phyloP scores from a whole-genome alignment of 148 eudicot genomes.

The Rhododendron mucronatum region DNA sequence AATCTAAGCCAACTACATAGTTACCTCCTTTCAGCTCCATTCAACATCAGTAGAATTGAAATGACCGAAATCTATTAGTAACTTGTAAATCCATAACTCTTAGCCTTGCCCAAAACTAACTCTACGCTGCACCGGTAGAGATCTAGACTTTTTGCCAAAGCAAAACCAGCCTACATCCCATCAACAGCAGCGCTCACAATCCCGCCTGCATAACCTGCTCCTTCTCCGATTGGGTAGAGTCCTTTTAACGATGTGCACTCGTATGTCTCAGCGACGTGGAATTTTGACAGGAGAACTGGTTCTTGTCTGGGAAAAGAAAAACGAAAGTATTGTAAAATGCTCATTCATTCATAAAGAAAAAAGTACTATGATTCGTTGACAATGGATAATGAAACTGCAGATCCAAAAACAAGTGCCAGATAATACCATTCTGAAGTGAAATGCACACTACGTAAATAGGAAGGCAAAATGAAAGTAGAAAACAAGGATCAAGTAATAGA shows the following conservation, averaged over 20 bases:
- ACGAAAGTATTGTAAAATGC: background rate
- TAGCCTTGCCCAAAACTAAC: slow-evolving; percentile 64
- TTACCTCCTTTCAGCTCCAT: background rate
- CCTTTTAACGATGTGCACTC: slow-evolving; percentile 89
- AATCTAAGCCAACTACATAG: background rate
- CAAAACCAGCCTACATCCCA: slow-evolving; percentile 93
- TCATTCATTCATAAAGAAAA: background rate
- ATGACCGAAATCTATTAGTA: slow-evolving; percentile 26
- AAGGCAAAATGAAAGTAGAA: background rate
- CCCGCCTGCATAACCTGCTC: slow-evolving; percentile 94
- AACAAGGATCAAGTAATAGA: background rate
- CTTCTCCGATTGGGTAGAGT: slow-evolving; percentile 94
- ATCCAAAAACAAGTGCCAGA: background rate
- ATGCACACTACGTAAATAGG: background rate
- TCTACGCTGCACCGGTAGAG: slow-evolving; percentile 51
- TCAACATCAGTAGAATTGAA: background rate
- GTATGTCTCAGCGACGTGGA: slow-evolving; percentile 53
- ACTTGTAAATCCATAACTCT: slow-evolving; percentile 47
- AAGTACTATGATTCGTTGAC: background rate
- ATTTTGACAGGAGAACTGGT: slow-evolving; percentile 94
- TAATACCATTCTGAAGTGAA: background rate
- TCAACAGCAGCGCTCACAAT: slow-evolving; percentile 96
- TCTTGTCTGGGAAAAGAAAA: slow-evolving; percentile 56
- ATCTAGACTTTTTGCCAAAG: slow-evolving; percentile 68
- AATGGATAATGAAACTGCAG: background rate